Conservation (phyloP, 345 rosid species). For the Anastatica hierochuntica region DNA sequence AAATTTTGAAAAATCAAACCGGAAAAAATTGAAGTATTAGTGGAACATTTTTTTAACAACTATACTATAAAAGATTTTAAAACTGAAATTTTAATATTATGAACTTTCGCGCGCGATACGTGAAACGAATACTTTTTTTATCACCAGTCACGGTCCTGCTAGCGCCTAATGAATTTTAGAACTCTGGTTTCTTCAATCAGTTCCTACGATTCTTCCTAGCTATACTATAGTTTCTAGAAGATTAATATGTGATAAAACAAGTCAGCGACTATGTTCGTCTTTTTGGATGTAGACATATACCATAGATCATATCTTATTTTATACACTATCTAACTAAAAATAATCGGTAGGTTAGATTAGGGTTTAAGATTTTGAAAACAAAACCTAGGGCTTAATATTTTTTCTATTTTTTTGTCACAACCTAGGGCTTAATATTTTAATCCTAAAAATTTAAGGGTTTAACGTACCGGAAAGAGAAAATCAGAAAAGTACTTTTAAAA, state of each 20-base stretch:
- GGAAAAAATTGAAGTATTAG: too few species aligned
- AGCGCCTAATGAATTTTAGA: too few species aligned
- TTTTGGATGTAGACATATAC: slow-evolving; percentile 9
- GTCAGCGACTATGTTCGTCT: slow-evolving; percentile 25
- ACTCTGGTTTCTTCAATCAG: slow-evolving; percentile 1
- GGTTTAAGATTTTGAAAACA: slow-evolving; percentile 1
- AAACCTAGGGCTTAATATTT: slow-evolving; percentile 14
- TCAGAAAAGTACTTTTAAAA: too few species aligned
- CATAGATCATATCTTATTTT: slow-evolving; percentile 14
- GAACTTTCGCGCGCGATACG: too few species aligned
- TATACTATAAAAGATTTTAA: too few species aligned
- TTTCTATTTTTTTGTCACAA: neutral
- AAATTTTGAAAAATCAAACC: too few species aligned
- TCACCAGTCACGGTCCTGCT: too few species aligned
- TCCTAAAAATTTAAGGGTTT: slow-evolving; percentile 9
- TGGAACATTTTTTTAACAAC: too few species aligned
- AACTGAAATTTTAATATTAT: too few species aligned
- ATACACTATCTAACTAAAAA: slow-evolving; percentile 13
- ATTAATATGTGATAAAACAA: slow-evolving; percentile 8
- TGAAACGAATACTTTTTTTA: too few species aligned
- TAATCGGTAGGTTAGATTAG: slow-evolving; percentile 17
- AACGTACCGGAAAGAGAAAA: too few species aligned
- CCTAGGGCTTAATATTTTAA: slow-evolving; percentile 13
- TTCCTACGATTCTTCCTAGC: slow-evolving; percentile 14
- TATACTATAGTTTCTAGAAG: slow-evolving; percentile 22